Evolutionary conservation across 176 grass and related monocot genomes (phyloP).

Genomic region (Tuctoria greenei): DNA sequence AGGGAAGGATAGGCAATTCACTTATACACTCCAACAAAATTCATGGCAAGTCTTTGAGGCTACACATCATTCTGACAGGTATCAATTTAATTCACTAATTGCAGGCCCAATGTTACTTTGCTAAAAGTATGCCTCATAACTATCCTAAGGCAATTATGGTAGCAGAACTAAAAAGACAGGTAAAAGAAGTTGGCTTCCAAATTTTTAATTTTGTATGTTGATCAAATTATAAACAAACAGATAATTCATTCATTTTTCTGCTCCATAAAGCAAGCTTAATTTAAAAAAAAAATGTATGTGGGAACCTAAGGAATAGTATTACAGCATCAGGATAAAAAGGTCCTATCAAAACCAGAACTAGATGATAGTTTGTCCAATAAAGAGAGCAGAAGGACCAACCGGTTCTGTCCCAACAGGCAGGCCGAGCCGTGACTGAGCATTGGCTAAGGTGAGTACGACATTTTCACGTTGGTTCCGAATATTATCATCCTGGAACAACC

Average conservation of each 20-base stretch:
- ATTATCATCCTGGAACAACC: slow-evolving; percentile 71
- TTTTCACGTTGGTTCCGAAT: slow-evolving; percentile 94
- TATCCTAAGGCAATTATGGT: neutral
- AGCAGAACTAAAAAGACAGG: neutral
- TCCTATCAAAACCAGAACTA: neutral
- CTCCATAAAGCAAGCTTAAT: neutral
- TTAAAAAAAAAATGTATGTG: slow-evolving; percentile 32
- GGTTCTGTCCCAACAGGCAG: slow-evolving; percentile 55
- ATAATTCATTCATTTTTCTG: neutral
- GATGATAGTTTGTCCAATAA: neutral
- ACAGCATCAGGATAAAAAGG: neutral
- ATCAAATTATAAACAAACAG: slow-evolving; percentile 7
- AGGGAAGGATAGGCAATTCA: too few relatives aligned
- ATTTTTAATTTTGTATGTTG: neutral
- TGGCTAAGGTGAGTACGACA: slow-evolving; percentile 76
- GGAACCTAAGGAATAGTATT: slow-evolving; percentile 12
- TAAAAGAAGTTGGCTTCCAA: neutral
- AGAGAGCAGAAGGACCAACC: slow-evolving; percentile 45
- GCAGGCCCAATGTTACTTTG: neutral
- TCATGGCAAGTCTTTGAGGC: neutral
- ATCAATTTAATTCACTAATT: neutral
- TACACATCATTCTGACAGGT: slow-evolving; percentile 8
- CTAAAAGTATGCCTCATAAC: neutral
- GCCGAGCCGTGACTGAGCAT: slow-evolving; percentile 70
- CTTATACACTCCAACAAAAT: too few relatives aligned